These are phyloP conservation scores for Candolleomyces aberdarensis DNA, from an alignment of 768 basidiomycete genomes.

Conservation along the genomic window DNA sequence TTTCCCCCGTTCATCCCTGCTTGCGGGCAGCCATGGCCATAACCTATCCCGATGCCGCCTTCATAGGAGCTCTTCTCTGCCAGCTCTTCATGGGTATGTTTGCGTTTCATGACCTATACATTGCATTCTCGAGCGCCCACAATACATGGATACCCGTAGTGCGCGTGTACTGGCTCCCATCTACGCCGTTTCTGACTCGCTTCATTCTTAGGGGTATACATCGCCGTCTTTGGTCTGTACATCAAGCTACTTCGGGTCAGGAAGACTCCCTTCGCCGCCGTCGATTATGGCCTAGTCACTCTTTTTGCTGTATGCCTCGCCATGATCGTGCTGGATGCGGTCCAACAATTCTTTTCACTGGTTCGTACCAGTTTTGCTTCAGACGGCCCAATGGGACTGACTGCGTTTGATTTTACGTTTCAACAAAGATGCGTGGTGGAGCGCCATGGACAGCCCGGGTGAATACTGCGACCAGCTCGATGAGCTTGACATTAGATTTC, in stretches of 20 bases:
- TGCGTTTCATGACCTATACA: not conserved
- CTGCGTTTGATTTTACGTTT: not conserved
- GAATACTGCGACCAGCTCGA: not conserved
- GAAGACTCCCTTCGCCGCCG: not conserved
- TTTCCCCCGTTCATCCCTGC: not conserved
- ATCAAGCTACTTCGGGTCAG: not conserved
- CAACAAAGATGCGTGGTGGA: not conserved
- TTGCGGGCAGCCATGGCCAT: not conserved
- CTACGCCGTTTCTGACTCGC: not conserved
- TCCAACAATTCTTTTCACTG: not conserved
- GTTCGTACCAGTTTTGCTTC: not conserved
- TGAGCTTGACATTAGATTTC: not conserved
- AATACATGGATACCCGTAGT: too few relatives aligned
- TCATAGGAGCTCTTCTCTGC: not conserved
- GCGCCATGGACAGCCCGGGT: not conserved
- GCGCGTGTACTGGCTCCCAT: not conserved
- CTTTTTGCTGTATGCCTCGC: not conserved
- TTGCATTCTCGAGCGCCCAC: too few relatives aligned
- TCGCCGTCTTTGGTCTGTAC: not conserved
- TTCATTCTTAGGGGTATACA: not conserved
- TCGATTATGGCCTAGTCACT: not conserved
- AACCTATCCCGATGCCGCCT: not conserved
- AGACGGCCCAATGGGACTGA: not conserved
- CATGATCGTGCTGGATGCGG: not conserved
- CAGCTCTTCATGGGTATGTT: not conserved